phyloP scores from a whole-genome alignment of 495 filamentous ascomycete genomes.

The Daldinia childiae region DNA sequence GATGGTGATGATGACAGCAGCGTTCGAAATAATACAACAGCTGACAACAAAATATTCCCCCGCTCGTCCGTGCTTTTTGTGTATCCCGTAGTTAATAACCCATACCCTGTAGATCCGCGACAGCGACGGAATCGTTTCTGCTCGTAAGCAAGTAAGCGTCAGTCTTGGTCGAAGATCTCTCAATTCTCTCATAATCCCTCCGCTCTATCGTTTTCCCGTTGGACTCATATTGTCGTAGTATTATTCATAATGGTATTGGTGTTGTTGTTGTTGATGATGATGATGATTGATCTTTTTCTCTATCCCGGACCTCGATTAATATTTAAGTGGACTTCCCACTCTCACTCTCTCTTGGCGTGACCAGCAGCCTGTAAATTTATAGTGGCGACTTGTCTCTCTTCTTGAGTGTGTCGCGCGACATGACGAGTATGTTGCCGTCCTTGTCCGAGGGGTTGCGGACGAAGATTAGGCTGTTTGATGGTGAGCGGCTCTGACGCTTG shows the following conservation, averaged over 20 bases:
- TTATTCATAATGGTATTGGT: not conserved
- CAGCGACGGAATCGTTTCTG: constrained; percentile 17
- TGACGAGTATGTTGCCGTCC: constrained; percentile 33
- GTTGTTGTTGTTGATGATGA: not conserved
- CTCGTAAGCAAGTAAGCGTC: constrained; percentile 18
- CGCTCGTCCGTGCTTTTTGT: constrained; percentile 29
- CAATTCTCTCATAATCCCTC: constrained; percentile 3
- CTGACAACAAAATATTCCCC: constrained; percentile 10
- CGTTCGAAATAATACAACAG: constrained; percentile 27
- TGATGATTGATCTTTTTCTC: constrained; percentile 5
- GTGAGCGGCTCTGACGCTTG: constrained; percentile 42
- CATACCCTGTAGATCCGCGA: constrained; percentile 14
- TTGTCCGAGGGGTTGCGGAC: constrained; percentile 41
- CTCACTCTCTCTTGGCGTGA: constrained; percentile 1
- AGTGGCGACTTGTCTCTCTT: constrained; percentile 24
- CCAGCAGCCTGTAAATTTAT: constrained; percentile 5
- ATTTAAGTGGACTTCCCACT: not conserved
- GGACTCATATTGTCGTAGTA: not conserved
- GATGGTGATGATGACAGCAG: not conserved
- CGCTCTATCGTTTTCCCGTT: constrained; percentile 5
- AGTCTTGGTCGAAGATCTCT: not conserved
- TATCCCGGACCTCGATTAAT: constrained; percentile 14
- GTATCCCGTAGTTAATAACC: constrained; percentile 35
- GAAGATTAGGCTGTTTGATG: constrained; percentile 40
- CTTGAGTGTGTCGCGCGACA: constrained; percentile 40